Percentiles rank a stretch among this genome's conserved stretches.
Evolutionary conservation across 768 basidiomycete species (phyloP).

Genomic region (Rhodotorula taiwanensis): DNA sequence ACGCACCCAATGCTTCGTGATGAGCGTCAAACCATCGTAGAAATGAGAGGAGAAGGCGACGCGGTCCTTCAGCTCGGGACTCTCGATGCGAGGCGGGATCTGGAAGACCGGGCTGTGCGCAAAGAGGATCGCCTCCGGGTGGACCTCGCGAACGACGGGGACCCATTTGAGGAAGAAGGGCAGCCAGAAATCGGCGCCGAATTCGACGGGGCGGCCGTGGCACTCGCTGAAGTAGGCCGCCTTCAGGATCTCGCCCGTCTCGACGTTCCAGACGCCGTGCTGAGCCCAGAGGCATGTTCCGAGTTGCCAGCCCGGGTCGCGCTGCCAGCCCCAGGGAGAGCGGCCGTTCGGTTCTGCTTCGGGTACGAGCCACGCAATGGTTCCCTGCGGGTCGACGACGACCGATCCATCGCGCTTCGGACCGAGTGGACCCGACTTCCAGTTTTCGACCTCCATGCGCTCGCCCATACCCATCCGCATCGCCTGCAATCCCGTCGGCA

Average conservation of each 20-base stretch:
- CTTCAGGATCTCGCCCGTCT: slow-evolving; percentile 58
- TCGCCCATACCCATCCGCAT: slow-evolving; percentile 83
- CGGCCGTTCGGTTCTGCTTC: slow-evolving; percentile 42
- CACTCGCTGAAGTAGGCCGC: slow-evolving; percentile 65
- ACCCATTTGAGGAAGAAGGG: slow-evolving; percentile 61
- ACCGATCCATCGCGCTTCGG: slow-evolving; percentile 66
- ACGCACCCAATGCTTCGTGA: slow-evolving; percentile 71
- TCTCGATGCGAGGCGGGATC: slow-evolving; percentile 54
- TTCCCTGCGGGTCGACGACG: slow-evolving; percentile 75
- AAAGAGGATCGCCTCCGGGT: slow-evolving; percentile 81
- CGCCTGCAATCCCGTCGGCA: slow-evolving; percentile 76
- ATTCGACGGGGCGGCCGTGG: slow-evolving; percentile 51
- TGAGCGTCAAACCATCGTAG: slow-evolving; percentile 87
- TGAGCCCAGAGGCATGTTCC: slow-evolving; percentile 80
- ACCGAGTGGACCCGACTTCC: slow-evolving; percentile 71
- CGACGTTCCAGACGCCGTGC: slow-evolving; percentile 78
- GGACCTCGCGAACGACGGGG: slow-evolving; percentile 56
- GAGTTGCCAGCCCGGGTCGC: slow-evolving; percentile 62
- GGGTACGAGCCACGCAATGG: slow-evolving; percentile 67
- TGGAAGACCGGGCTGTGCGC: slow-evolving; percentile 87
- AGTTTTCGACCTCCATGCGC: slow-evolving; percentile 71
- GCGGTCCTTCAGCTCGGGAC: slow-evolving; percentile 54
- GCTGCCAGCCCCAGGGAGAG: slow-evolving; percentile 76
- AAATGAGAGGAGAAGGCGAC: slow-evolving; percentile 77
- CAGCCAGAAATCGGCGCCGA: slow-evolving; percentile 71